phyloP scores from a whole-genome alignment of 495 filamentous ascomycete species.

The Astrothelium macrocarpum region DNA sequence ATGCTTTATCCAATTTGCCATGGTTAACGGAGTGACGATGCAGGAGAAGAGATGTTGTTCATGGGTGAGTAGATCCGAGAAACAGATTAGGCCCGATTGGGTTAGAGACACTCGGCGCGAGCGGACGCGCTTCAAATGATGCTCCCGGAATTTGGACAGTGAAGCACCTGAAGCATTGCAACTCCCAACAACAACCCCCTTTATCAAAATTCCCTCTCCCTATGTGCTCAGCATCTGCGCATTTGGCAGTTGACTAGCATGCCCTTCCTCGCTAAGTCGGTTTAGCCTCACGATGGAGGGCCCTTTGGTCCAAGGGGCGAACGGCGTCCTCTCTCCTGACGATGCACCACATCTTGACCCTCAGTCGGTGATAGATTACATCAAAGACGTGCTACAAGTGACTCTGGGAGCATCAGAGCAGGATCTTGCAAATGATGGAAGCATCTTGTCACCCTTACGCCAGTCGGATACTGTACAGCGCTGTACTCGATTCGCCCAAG shows the following conservation, averaged over 20 bases:
- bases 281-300: conserved; percentile 29
- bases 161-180: not conserved
- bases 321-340: conserved; percentile 23
- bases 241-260: not conserved
- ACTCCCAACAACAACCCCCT: not conserved
- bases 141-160: not conserved
- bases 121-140: not conserved
- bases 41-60: not conserved
- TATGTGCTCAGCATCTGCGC: not conserved
- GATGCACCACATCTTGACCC: conserved; percentile 43
- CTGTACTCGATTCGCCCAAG: conserved; percentile 81
- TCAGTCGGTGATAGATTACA: conserved; percentile 62
- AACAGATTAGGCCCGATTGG: not conserved
- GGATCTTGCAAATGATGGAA: conserved; percentile 72
- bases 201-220: not conserved
- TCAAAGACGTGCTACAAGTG: conserved; percentile 66
- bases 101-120: not conserved
- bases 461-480: conserved; percentile 71
- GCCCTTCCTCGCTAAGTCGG: not conserved
- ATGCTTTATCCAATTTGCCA: too few relatives aligned
- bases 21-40: not conserved
- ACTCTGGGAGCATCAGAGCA: conserved; percentile 72
- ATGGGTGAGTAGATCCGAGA: not conserved
- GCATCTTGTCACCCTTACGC: conserved; percentile 62
- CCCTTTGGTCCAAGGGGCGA: conserved; percentile 28